Conservation (phyloP, 1,284 basidiomycete genomes). For the Austroboletus novae-zelandiae region DNA sequence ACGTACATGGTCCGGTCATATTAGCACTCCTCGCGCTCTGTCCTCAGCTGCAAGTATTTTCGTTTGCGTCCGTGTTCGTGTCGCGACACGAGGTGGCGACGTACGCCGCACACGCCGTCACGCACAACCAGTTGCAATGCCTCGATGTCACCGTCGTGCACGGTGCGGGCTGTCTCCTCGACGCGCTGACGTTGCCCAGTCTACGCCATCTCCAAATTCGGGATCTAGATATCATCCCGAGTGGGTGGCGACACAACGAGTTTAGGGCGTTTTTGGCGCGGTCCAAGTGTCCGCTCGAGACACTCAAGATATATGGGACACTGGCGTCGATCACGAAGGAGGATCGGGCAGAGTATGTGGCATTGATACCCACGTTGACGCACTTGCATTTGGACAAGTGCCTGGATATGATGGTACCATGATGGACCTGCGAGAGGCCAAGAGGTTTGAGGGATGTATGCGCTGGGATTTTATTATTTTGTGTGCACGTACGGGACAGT, state of each 20-base stretch:
- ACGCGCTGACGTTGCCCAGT: constrained; percentile 12
- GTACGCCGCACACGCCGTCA: background rate
- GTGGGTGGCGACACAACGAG: constrained; percentile 11
- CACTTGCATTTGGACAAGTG: constrained; percentile 12
- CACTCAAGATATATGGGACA: constrained; percentile 13
- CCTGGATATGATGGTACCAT: constrained; percentile 9
- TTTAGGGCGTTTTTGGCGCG: constrained; percentile 17
- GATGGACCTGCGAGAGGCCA: background rate
- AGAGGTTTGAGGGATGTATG: too few relatives aligned
- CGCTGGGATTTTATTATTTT: too few relatives aligned
- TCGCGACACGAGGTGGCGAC: background rate
- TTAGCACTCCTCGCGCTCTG: constrained; percentile 17
- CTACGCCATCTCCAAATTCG: constrained; percentile 7
- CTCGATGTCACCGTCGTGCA: constrained; percentile 17
- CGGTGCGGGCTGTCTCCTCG: constrained; percentile 7
- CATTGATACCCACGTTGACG: constrained; percentile 21
- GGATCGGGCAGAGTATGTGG: constrained; percentile 10
- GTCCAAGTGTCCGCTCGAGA: constrained; percentile 20
- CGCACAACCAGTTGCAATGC: constrained; percentile 6
- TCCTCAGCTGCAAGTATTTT: constrained; percentile 13
- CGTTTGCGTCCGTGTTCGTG: constrained; percentile 14
- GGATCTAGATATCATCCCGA: constrained; percentile 18
- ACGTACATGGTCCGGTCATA: background rate
- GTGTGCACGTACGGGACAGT: too few relatives aligned
- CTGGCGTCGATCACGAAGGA: constrained; percentile 16